Percentiles rank a stretch among this genome's conserved stretches.
phyloP scores from a whole-genome alignment of 2,329 filamentous ascomycete species.

The Periconia sp. region DNA sequence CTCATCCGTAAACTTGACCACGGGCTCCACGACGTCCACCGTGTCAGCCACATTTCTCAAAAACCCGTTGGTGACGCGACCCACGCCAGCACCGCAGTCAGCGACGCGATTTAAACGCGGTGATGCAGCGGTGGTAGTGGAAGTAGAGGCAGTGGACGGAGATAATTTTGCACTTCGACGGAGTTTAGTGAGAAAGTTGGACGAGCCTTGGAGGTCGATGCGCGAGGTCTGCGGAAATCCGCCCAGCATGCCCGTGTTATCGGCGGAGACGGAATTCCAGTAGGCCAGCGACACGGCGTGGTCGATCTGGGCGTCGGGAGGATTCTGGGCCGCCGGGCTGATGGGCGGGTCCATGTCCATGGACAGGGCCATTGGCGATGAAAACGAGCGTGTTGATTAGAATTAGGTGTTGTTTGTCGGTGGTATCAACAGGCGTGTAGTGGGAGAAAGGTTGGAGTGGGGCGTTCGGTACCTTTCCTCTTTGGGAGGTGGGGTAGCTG shows the following conservation, averaged over 20 bases:
- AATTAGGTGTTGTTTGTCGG: neutral
- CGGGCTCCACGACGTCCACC: constrained; percentile 84
- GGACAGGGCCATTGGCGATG: constrained; percentile 23
- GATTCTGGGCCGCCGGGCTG: constrained; percentile 7
- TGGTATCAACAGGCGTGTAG: neutral
- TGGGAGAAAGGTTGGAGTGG: neutral
- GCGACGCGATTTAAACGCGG: constrained; percentile 47
- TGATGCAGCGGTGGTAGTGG: neutral
- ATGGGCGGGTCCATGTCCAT: constrained; percentile 30
- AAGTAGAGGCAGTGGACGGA: too few species aligned
- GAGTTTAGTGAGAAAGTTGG: constrained; percentile 69
- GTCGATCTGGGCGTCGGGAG: constrained; percentile 49
- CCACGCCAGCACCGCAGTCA: constrained; percentile 72
- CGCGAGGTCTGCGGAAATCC: constrained; percentile 69
- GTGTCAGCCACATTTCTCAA: constrained; percentile 68
- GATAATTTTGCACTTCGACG: constrained; percentile 34
- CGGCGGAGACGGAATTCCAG: constrained; percentile 56
- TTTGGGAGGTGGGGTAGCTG: neutral
- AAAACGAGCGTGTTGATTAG: neutral
- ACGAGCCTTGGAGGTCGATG: constrained; percentile 71
- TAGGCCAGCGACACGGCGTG: constrained; percentile 49
- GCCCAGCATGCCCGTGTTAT: constrained; percentile 77
- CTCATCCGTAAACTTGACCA: constrained; percentile 73
- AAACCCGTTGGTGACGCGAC: constrained; percentile 77
- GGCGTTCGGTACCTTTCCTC: neutral